Percentiles rank a stretch among this genome's conserved stretches.
Evolutionary conservation across 1,284 basidiomycete genomes (phyloP).

Genomic region (Ceratobasidium sp.): DNA sequence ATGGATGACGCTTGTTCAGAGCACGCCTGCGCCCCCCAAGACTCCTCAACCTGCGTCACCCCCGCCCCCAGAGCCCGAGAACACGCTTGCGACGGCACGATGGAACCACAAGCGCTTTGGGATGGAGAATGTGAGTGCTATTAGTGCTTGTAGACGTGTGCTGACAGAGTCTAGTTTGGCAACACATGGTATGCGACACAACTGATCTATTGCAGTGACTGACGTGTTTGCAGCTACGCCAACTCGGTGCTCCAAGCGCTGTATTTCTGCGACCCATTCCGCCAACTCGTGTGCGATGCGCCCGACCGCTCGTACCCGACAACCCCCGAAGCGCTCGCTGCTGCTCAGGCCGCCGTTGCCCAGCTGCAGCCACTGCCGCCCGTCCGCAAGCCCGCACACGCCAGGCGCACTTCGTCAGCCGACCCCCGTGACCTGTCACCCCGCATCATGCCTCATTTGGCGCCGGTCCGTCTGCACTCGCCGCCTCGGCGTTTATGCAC

Average conservation of each 20-base stretch:
- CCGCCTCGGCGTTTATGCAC: constrained; percentile 41
- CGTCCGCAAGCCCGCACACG: constrained; percentile 44
- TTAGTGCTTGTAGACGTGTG: neutral
- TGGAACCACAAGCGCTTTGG: constrained; percentile 82
- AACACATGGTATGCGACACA: constrained; percentile 71
- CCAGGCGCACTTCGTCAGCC: constrained; percentile 27
- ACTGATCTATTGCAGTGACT: neutral
- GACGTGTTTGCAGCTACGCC: constrained; percentile 72
- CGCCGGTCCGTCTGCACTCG: constrained; percentile 44
- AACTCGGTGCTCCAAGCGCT: constrained; percentile 97
- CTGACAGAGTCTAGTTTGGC: constrained; percentile 62
- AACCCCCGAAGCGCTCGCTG: constrained; percentile 17
- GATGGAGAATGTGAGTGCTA: constrained; percentile 84
- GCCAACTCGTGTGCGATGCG: constrained; percentile 72
- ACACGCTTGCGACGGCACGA: constrained; percentile 29
- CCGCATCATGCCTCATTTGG: constrained; percentile 44
- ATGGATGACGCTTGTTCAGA: constrained; percentile 8
- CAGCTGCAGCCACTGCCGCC: constrained; percentile 41
- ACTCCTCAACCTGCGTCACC: neutral
- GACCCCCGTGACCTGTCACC: constrained; percentile 8
- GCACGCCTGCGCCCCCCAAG: constrained; percentile 14
- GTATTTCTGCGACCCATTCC: constrained; percentile 85
- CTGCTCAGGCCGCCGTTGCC: constrained; percentile 22
- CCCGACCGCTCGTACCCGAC: constrained; percentile 53
- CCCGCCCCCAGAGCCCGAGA: constrained; percentile 21